Conservation (phyloP, 805 yeast species). For the Candida tibetensis region DNA sequence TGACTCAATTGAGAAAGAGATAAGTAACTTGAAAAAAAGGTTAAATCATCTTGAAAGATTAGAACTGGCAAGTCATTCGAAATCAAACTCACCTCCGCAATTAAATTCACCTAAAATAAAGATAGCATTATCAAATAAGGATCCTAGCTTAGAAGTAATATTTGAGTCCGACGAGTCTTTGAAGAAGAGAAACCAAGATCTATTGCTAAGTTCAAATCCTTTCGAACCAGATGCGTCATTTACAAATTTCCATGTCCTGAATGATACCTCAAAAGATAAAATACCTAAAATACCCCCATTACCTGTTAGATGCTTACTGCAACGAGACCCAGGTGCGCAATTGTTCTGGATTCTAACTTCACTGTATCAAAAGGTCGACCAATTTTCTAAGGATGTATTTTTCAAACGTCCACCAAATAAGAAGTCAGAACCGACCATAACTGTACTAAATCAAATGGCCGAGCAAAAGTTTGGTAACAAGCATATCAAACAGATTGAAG, state of each 20-base stretch:
- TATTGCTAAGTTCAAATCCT: constrained; percentile 7
- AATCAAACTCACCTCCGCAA: too few species aligned
- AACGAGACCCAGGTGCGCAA: constrained; percentile 18
- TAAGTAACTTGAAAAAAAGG: constrained; percentile 5
- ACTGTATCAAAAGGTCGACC: constrained; percentile 5
- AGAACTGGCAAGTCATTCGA: not conserved
- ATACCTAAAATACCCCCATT: constrained; percentile 8
- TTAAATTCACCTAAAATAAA: too few species aligned
- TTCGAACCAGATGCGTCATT: constrained; percentile 2
- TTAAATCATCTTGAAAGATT: constrained; percentile 7
- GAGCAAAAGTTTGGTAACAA: constrained; percentile 2
- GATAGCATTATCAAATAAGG: too few species aligned
- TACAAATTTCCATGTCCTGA: constrained; percentile 8
- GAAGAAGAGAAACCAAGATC: not conserved
- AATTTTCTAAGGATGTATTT: constrained; percentile 2
- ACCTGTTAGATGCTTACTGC: constrained; percentile 14
- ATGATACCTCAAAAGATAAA: not conserved
- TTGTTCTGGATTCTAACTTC: constrained; percentile 15
- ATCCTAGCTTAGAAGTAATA: too few species aligned
- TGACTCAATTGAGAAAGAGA: constrained; percentile 3
- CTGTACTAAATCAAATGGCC: not conserved
- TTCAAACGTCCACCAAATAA: constrained; percentile 1
- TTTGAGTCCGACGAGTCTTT: constrained; percentile 1
- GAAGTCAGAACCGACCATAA: constrained; percentile 4
- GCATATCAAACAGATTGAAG: constrained; percentile 3